Evolutionary conservation across 2,329 filamentous ascomycete genomes (phyloP), one percentile per base, ranked within the genome.

Genomic region (Rutstroemia sp.): DNA sequence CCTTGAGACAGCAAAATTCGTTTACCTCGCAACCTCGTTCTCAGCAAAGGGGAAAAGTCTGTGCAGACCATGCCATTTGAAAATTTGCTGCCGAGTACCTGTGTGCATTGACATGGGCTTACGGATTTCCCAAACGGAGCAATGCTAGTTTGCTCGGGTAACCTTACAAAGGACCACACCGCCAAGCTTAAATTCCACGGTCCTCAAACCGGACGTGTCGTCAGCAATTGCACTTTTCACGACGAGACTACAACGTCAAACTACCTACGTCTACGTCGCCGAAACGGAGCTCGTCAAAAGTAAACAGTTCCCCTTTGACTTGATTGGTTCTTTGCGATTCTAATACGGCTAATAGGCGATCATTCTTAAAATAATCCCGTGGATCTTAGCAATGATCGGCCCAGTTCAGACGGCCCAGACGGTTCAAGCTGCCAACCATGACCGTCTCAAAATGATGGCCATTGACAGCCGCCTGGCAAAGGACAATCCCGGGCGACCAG

Each of bases 141-240:
- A 25, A 16, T 25, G 44, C 44, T 23, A 16, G 44, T 19, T 47
- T 47, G 16, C 21, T 27, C 19, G 19, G 42, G 17, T n/a, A 46
- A 46, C 12, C 21, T 7, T n/a, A 14, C 21, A 9, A 25, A 47
- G 42, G 7, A 39, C 42, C 23, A 45, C 21, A 47, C 14, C 21
- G 51, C 51, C 42, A 53, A 53, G 42, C 27, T 39, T n/a, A 47
- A 23, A 47, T 47, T 44, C 21, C 12, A 27, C 23, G 12, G 23
- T 19, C 38, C 27, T 49, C 52, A 54, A 54, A 48, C 51, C 19
- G n/a, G 36, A 30, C 48, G 52, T 30, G n/a, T 54, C 25, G 25
- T 49, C 45, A 54, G 52, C 52, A 10, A 23, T 54, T 54, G 12
- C 36, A 23, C 42, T 48, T 48, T 48, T 10, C 21, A 36, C 27